phyloP scores from a whole-genome alignment of 345 rosid genomes.

The Lepidium aucheri region DNA sequence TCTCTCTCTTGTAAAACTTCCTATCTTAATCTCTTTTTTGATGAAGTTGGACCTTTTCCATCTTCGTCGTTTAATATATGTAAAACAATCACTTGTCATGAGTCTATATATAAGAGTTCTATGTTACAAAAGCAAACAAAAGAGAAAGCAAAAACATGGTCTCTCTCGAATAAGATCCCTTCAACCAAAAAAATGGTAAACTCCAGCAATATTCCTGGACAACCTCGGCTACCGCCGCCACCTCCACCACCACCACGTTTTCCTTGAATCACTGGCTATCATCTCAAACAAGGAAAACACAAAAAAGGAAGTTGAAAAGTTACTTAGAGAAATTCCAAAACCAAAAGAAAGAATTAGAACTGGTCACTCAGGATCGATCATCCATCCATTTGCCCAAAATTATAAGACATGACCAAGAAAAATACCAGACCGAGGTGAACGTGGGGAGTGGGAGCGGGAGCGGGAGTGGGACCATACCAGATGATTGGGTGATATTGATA shows the following conservation, averaged over 20 bases:
- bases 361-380: not conserved
- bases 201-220: no score
- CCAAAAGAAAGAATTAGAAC: not conserved
- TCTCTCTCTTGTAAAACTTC: no score
- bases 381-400: not conserved
- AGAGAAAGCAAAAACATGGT: no score
- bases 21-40: no score
- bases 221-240: not conserved
- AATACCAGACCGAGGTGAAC: constrained; percentile 16
- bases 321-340: not conserved
- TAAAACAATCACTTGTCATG: no score
- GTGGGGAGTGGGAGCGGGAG: not conserved
- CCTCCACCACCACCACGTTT: not conserved
- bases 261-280: not conserved
- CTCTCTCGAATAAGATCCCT: no score
- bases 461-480: not conserved
- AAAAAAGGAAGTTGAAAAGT: not conserved
- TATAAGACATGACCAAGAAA: not conserved
- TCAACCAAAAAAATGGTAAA: no score
- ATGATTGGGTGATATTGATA: constrained; percentile 48
- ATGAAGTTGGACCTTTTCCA: no score
- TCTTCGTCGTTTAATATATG: no score
- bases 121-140: no score
- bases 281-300: not conserved
- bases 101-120: no score